Percentiles rank a stretch among this genome's conserved stretches.
phyloP scores from a whole-genome alignment of 2,329 filamentous ascomycete species.

The Botrytis squamosa region DNA sequence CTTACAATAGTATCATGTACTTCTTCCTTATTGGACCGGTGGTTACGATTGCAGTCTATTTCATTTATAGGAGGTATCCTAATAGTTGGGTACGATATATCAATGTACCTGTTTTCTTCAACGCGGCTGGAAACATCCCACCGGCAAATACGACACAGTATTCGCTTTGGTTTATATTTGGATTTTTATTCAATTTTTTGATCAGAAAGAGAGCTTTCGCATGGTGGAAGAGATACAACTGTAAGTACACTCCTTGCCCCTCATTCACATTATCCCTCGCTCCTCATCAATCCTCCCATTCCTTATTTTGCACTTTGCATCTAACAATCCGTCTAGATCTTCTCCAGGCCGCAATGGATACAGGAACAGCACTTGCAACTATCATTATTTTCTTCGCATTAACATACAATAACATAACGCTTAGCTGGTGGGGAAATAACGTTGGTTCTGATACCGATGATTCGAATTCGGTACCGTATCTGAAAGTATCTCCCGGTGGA shows the following conservation, averaged over 20 bases:
- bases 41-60: constrained; percentile 59
- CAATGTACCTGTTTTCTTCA: constrained; percentile 50
- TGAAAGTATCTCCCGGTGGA: not conserved
- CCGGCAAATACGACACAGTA: constrained; percentile 52
- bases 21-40: constrained; percentile 53
- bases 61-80: constrained; percentile 55
- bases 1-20: constrained; percentile 49
- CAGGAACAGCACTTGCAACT: constrained; percentile 50
- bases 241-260: not conserved
- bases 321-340: constrained; percentile 39
- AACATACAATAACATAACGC: constrained; percentile 45
- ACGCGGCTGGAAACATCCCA: constrained; percentile 48
- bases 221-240: constrained; percentile 50
- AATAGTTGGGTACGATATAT: constrained; percentile 45
- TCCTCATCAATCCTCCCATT: not conserved
- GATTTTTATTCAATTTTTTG: constrained; percentile 50
- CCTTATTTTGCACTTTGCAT: not conserved
- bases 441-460: constrained; percentile 9
- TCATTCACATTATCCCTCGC: not conserved
- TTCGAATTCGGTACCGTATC: constrained; percentile 13
- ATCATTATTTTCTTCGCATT: constrained; percentile 56
- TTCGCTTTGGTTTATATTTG: constrained; percentile 49
- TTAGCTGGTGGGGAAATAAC: constrained; percentile 42
- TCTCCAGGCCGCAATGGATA: constrained; percentile 49
- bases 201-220: constrained; percentile 46